A percentile compares a stretch with the other conserved stretches of the same genome.
phyloP scores from a whole-genome alignment of 257 asterid genomes.

The Gentiana dahurica region DNA sequence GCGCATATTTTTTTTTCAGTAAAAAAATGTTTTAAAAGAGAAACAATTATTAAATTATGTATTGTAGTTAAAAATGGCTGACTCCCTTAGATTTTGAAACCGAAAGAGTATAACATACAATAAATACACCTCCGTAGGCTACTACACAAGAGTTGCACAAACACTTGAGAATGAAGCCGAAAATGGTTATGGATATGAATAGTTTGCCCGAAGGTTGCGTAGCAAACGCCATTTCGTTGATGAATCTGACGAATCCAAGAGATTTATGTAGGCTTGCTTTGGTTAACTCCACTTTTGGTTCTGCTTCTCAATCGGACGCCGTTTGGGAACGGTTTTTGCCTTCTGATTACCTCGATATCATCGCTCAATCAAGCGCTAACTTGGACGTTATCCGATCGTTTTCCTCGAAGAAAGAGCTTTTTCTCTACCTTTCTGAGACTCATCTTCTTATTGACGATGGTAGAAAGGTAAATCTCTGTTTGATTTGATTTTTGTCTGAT shows the following conservation, averaged over 20 bases:
- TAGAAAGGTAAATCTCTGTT: constrained; percentile 26
- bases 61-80: too few relatives aligned
- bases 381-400: constrained; percentile 12
- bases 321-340: constrained; percentile 55
- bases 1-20: too few relatives aligned
- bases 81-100: too few relatives aligned
- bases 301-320: constrained; percentile 16
- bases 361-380: constrained; percentile 21
- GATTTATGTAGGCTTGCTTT: constrained; percentile 5
- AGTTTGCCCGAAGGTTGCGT: constrained; percentile 13
- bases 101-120: too few relatives aligned
- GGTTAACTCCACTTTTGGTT: constrained; percentile 6
- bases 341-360: constrained; percentile 23
- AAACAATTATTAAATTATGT: too few relatives aligned
- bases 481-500: too few relatives aligned
- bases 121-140: too few relatives aligned
- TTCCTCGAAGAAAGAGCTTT: constrained; percentile 36
- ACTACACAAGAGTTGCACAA: too few relatives aligned
- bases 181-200: neutral
- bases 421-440: constrained; percentile 21
- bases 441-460: constrained; percentile 34
- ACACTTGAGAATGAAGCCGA: neutral
- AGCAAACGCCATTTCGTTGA: constrained; percentile 7
- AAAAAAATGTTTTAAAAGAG: too few relatives aligned
- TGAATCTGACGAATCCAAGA: constrained; percentile 5